Evolutionary conservation across 2,329 filamentous ascomycete species (phyloP).

Genomic region (Amauroascus verrucosus): DNA sequence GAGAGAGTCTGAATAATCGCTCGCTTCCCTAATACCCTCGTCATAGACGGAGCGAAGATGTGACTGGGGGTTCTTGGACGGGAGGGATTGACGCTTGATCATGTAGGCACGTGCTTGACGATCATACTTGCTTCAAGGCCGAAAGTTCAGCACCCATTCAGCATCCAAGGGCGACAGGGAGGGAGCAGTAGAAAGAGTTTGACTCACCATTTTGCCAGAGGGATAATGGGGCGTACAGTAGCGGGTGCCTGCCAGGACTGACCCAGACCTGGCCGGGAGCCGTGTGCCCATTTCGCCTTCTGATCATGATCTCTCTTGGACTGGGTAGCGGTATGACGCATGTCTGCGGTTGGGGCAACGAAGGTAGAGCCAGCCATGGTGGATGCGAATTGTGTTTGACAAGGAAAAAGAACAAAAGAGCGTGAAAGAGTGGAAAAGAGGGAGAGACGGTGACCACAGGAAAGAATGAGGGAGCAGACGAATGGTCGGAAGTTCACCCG

Average conservation of each 20-base stretch:
- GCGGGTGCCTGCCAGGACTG: neutral
- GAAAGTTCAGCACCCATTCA: neutral
- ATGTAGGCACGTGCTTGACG: neutral
- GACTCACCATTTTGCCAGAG: neutral
- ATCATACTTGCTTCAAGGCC: neutral
- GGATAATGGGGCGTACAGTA: neutral
- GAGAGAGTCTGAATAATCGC: conserved; percentile 24
- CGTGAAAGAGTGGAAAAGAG: neutral
- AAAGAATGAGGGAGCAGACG: neutral
- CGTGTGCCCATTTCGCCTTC: conserved; percentile 34
- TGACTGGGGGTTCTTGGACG: conserved; percentile 18
- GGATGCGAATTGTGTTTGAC: neutral
- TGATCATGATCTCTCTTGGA: conserved; percentile 33
- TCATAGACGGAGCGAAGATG: conserved; percentile 23
- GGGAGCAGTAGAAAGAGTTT: neutral
- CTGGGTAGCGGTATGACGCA: conserved; percentile 45
- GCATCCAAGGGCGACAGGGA: neutral
- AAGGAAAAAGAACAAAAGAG: neutral
- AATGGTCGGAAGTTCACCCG: no score
- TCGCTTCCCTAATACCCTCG: conserved; percentile 26
- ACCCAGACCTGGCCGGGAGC: conserved; percentile 19
- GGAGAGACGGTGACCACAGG: neutral
- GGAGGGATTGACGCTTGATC: neutral
- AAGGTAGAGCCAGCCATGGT: conserved; percentile 18
- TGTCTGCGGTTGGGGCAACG: conserved; percentile 40